These are phyloP conservation scores for Avena eriantha DNA, from an alignment of 176 grass and related monocot genomes.

Conservation along the genomic window DNA sequence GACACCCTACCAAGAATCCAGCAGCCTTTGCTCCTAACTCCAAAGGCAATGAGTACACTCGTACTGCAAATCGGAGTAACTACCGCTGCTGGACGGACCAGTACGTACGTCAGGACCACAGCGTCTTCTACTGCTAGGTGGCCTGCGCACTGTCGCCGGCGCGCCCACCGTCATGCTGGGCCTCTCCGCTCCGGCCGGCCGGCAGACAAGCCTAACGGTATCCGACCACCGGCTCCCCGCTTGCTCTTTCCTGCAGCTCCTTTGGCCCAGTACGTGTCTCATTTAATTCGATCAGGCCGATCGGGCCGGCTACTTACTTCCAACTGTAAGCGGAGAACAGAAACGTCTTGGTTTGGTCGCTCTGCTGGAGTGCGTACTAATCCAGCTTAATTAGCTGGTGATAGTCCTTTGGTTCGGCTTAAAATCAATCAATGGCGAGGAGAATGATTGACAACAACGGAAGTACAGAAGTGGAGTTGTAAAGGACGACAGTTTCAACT, in stretches of 20 bases:
- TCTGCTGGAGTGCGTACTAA: neutral
- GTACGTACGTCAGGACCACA: neutral
- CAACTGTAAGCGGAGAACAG: neutral
- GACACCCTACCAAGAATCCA: slow-evolving; percentile 14
- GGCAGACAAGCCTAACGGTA: slow-evolving; percentile 29
- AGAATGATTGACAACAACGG: neutral
- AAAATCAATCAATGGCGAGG: neutral
- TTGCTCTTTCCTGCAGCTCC: neutral
- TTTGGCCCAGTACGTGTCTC: neutral
- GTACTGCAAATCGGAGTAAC: neutral
- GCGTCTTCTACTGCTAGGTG: neutral
- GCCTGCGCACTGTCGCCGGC: neutral
- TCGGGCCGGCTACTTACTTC: neutral
- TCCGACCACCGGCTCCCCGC: slow-evolving; percentile 13
- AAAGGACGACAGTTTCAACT: neutral
- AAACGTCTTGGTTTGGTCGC: neutral
- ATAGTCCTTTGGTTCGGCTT: neutral
- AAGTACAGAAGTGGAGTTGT: too few relatives aligned
- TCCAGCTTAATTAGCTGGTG: neutral
- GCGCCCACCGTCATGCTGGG: neutral
- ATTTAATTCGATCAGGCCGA: neutral
- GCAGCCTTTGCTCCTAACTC: neutral
- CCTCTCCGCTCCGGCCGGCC: slow-evolving; percentile 32
- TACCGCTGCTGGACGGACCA: neutral
- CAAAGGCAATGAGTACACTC: neutral